Base-by-base conservation (phyloP, 768 basidiomycete species). In the Mycena vulgaris region DNA sequence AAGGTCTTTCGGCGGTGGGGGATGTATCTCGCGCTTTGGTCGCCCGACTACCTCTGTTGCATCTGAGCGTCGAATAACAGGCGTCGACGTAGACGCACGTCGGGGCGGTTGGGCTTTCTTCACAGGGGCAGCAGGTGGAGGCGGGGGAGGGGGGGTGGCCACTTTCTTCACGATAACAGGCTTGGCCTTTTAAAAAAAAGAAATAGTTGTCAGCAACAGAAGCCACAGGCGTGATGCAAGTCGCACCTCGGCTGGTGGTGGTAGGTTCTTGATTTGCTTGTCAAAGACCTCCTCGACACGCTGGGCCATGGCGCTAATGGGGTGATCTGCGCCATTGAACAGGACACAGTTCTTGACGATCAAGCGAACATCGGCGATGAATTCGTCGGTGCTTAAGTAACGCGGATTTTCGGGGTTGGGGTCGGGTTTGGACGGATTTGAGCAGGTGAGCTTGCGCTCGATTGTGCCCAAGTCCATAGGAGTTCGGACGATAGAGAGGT, bases 21-120 rank as follows among this genome's bases (percentile, higher is more conserved):
- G 95, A 77, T 98, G 97, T 31, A 98, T 97, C 80, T 99, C 98
- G 62, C 98, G 94, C 83, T 98, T 99, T 2, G 97, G 97, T n/a
- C 98, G 91, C 27, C 89, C 88, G 28, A 86, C 78, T 27, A 81
- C 84, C 69, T 86, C 84, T 66, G 80, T 78, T 31, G 87, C 86
- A 7, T 95, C 94, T 28, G 91, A 92, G 52, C 95, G 93, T 63
- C 95, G 89, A 74, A 96, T 94, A 66, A 90, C 89, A 47, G 96
- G 95, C 3, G 95, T 86, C 13, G 94, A 92, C 3, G 93, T 91
- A 19, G 95, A 97, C 1, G 91, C 84, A 61, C 95, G 90, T 30
- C 95, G 91, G 42, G 83, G 84, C 45, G 87, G 80, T 11, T 79
- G 83, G 14, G 78, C 78, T 70, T 83, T 84, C 77, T 89, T 87